These are phyloP conservation scores for Trichoderma reesei DNA, from an alignment of 495 filamentous ascomycete genomes.

Conservation along the genomic window DNA sequence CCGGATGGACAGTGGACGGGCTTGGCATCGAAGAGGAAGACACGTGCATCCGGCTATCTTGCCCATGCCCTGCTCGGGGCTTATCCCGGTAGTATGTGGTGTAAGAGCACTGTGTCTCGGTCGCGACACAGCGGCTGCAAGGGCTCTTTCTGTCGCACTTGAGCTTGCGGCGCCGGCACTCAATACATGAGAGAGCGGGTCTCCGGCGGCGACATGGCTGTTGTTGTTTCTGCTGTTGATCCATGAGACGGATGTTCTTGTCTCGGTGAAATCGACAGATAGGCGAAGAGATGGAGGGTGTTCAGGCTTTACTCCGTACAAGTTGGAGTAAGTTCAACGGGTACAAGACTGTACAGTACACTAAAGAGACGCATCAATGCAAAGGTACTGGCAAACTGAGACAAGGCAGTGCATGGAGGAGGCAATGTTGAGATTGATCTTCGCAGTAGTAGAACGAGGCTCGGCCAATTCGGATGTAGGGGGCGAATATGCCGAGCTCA, in stretches of 20 bases:
- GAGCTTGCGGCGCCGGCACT: slow-evolving; percentile 43
- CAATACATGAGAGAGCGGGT: slow-evolving; percentile 33
- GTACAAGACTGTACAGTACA: background rate
- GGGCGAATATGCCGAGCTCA: background rate
- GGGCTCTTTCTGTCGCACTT: slow-evolving; percentile 37
- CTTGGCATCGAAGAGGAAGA: too few species aligned
- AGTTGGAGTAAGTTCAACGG: background rate
- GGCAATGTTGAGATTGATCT: background rate
- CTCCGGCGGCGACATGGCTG: slow-evolving; percentile 24
- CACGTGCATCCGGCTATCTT: too few species aligned
- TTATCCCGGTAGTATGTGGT: too few species aligned
- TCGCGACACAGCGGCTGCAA: slow-evolving; percentile 33
- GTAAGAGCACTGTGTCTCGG: slow-evolving; percentile 18
- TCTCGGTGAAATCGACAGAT: background rate
- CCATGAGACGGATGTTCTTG: slow-evolving; percentile 9
- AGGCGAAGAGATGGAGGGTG: background rate
- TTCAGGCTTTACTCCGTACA: too few species aligned
- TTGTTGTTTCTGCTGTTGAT: slow-evolving; percentile 18
- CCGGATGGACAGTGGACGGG: too few species aligned
- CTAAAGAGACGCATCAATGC: background rate
- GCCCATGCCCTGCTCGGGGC: too few species aligned
- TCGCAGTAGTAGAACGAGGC: background rate
- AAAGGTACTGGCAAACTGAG: background rate
- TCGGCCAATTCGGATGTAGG: background rate
- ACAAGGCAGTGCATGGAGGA: background rate